Conservation (phyloP, 176 grass and related monocot genomes). For the Puya raimondii region DNA sequence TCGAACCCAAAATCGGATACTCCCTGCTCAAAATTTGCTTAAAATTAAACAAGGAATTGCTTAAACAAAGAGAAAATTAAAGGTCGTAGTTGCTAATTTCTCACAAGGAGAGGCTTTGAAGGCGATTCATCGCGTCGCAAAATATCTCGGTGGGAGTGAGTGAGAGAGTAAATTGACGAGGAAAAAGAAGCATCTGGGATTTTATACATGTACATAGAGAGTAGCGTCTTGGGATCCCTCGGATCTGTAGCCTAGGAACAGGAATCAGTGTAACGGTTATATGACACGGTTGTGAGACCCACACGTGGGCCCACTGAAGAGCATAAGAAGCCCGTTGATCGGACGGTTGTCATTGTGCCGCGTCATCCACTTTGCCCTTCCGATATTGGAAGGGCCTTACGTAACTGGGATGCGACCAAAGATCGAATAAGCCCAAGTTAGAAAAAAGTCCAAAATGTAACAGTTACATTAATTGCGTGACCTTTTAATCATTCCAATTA, state of each 20-base stretch:
- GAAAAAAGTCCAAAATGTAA: too few species aligned
- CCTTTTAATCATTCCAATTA: too few species aligned
- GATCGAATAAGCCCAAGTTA: too few species aligned
- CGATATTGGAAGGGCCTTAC: neutral
- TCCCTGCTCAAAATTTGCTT: neutral
- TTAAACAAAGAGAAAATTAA: neutral
- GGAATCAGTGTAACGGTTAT: too few species aligned
- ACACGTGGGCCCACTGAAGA: neutral
- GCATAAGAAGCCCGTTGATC: neutral
- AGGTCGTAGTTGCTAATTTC: neutral
- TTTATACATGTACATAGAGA: too few species aligned
- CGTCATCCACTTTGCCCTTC: neutral
- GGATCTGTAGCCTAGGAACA: too few species aligned
- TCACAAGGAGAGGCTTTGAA: constrained; percentile 20
- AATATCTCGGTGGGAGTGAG: neutral
- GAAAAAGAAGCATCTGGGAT: too few species aligned
- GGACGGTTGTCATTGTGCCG: neutral
- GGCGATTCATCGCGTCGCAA: constrained; percentile 17
- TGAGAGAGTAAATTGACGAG: too few species aligned
- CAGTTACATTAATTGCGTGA: too few species aligned
- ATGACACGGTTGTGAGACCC: too few species aligned
- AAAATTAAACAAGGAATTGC: constrained; percentile 2
- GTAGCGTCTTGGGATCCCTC: too few species aligned
- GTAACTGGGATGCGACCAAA: neutral
- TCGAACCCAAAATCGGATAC: constrained; percentile 6